Percentiles rank a stretch among this genome's conserved stretches.
Conservation (phyloP, 257 asterid genomes). For the Eucommia ulmoides region DNA sequence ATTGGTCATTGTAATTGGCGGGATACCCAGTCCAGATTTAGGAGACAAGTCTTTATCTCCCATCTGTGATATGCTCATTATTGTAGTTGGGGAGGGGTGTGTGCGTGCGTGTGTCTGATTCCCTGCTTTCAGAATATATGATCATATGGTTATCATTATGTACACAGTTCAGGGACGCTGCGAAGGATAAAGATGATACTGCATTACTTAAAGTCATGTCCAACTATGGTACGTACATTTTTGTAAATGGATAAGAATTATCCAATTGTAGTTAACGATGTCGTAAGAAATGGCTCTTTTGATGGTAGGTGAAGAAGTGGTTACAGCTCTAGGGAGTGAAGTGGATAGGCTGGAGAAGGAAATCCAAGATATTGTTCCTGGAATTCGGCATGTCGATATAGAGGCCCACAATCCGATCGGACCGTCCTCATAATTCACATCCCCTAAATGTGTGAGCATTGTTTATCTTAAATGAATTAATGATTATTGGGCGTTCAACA, state of each 20-base stretch:
- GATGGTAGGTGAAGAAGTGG: conserved; percentile 87
- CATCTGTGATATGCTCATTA: no score
- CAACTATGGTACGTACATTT: conserved; percentile 56
- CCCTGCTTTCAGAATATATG: no score
- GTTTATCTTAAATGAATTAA: no score
- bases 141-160: conserved; percentile 7
- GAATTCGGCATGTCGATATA: conserved; percentile 83
- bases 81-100: no score
- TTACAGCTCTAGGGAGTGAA: conserved; percentile 92
- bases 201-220: conserved; percentile 67
- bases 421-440: conserved; percentile 23
- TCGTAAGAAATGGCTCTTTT: neutral
- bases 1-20: no score
- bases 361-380: conserved; percentile 88
- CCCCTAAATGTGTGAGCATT: no score
- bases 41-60: no score
- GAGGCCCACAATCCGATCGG: conserved; percentile 88
- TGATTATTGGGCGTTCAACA: no score
- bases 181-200: conserved; percentile 48
- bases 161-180: conserved; percentile 73
- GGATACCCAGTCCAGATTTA: no score
- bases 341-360: conserved; percentile 92
- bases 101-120: no score
- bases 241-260: neutral
- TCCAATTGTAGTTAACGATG: neutral